Base-by-base conservation (phyloP, 768 basidiomycete genomes). In the Crassisporium funariophilum region DNA sequence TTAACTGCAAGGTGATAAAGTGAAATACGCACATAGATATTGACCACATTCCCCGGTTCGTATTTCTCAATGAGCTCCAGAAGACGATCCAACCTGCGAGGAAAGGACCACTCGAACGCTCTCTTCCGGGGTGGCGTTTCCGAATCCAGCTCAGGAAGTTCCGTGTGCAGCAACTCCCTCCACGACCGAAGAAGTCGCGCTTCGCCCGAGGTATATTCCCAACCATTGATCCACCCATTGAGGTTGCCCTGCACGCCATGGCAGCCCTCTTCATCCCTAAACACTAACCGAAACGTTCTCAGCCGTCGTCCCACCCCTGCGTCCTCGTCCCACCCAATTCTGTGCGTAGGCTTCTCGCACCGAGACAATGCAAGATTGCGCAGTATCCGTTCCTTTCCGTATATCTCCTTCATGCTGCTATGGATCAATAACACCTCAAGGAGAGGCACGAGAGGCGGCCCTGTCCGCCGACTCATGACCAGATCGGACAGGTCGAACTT, bases 381-480 rank as follows among this genome's bases (percentile, higher is more conserved):
- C 5, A 54, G 15, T 5, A 41, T 35, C 7, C 37, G 17, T 35
- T 47, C 35, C 17, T 34, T 36, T 11, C 45, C 42, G 3, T 3
- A 23, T 15, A 49, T 22, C n/a, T 36, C 16, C 11, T 49, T 42
- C 10, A 5, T 31, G n/a, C 35, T 31, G 12, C 44, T 45, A 24
- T 33, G 46, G 29, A 54, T 37, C n/a, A 25, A 43, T 0, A 54
- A 44, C 16, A 45, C 20, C 13, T 54, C 48, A 9, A 50, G 36
- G 13, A 24, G 21, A 2, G 53, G 53, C 1, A 54, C 44, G 2
- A 54, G 25, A 17, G 33, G 16, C 9, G 35, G 44, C 3, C 12
- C n/a, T n/a, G n/a, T 31, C 3, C 35, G 45, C 1, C 44, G 42
- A 19, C 13, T 7, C 3, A 43, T 16, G 29, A 50, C 27, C 5